Evolutionary conservation across 768 basidiomycete species (phyloP).

Genomic region (Rhodotorula sphaerocarpa): DNA sequence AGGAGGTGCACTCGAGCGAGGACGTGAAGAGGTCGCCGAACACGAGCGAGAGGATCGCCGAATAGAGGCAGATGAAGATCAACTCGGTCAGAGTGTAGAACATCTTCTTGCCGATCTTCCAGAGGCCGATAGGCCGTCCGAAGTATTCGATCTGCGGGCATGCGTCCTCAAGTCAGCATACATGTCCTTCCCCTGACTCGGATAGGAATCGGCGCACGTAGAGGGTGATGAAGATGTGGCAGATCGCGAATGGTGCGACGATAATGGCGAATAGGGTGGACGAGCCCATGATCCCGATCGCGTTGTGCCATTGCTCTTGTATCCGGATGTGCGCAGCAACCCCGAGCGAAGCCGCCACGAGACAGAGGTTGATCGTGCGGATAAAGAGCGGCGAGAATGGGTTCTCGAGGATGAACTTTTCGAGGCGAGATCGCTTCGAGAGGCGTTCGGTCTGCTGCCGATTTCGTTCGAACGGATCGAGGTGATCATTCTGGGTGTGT

Average conservation of each 20-base stretch:
- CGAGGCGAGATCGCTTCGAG: conserved; percentile 19
- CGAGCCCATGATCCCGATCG: conserved; percentile 68
- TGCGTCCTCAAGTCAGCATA: background rate
- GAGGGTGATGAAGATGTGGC: conserved; percentile 76
- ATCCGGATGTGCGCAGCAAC: conserved; percentile 64
- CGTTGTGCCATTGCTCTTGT: conserved; percentile 50
- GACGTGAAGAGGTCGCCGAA: conserved; percentile 92
- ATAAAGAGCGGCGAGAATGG: conserved; percentile 49
- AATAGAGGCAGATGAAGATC: conserved; percentile 84
- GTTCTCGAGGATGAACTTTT: conserved; percentile 31
- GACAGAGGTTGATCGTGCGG: conserved; percentile 72
- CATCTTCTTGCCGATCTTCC: conserved; percentile 71
- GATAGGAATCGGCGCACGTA: conserved; percentile 55
- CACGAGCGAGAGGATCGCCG: conserved; percentile 72
- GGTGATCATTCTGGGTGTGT: background rate
- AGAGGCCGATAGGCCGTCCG: conserved; percentile 80
- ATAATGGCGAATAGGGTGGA: conserved; percentile 79
- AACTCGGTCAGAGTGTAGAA: conserved; percentile 71
- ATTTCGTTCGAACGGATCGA: conserved; percentile 28
- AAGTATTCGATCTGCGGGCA: conserved; percentile 73
- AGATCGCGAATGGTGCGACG: conserved; percentile 69
- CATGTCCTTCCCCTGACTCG: background rate
- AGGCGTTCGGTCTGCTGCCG: conserved; percentile 2
- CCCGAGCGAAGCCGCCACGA: conserved; percentile 68
- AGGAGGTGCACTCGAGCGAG: conserved; percentile 63